These are phyloP conservation scores for Phyllosticta citribraziliensis DNA, from an alignment of 2,329 filamentous ascomycete genomes.

Conservation along the genomic window DNA sequence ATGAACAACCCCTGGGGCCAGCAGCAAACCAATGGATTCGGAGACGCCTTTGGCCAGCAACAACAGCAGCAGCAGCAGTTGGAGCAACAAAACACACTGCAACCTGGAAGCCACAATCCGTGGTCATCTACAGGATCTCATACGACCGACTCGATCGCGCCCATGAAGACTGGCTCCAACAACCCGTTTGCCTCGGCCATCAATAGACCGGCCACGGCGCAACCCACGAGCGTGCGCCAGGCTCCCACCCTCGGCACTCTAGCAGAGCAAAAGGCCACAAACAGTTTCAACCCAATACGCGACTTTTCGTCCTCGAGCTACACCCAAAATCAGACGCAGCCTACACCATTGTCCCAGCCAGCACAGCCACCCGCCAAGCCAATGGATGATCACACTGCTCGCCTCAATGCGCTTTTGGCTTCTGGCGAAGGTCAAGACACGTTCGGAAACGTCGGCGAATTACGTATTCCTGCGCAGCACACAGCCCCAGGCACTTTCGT, in stretches of 20 bases:
- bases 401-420: slow-evolving; percentile 77
- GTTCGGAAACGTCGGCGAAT: slow-evolving; percentile 91
- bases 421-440: slow-evolving; percentile 91
- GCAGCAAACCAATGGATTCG: slow-evolving; percentile 25
- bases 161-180: slow-evolving; percentile 88
- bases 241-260: slow-evolving; percentile 66
- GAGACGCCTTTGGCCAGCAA: slow-evolving; percentile 30
- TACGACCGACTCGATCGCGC: slow-evolving; percentile 57
- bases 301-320: slow-evolving; percentile 34
- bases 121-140: slow-evolving; percentile 58
- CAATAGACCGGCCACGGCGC: slow-evolving; percentile 47
- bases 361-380: slow-evolving; percentile 22
- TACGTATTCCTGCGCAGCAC: slow-evolving; percentile 92
- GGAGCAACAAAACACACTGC: slow-evolving; percentile 52
- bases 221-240: slow-evolving; percentile 35
- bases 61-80: slow-evolving; percentile 43
- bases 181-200: slow-evolving; percentile 86
- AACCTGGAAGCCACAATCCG: slow-evolving; percentile 85
- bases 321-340: slow-evolving; percentile 35
- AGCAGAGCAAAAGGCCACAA: slow-evolving; percentile 74
- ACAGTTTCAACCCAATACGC: slow-evolving; percentile 36
- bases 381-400: slow-evolving; percentile 53
- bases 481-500: slow-evolving; percentile 94
- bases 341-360: background rate
- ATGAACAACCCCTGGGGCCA: slow-evolving; percentile 31